These are phyloP conservation scores for Alisma plantagoaquatica DNA, from an alignment of 106 monocot genomes.

Conservation along the genomic window DNA sequence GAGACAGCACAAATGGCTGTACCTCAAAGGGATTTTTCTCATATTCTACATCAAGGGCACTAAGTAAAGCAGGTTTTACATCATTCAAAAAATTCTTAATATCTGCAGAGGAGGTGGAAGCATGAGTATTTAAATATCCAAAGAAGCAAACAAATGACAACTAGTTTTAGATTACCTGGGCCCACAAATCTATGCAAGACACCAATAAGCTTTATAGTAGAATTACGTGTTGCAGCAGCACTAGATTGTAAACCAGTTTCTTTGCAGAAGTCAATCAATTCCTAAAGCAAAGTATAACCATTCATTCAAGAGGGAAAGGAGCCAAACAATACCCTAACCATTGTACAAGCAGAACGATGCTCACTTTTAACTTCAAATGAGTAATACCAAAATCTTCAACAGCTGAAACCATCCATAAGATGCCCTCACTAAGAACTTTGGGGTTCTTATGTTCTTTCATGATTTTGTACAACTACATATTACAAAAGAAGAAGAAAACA, in stretches of 20 bases:
- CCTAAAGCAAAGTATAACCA: slow-evolving; percentile 34
- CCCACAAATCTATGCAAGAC: slow-evolving; percentile 89
- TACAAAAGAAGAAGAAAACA: slow-evolving; percentile 1
- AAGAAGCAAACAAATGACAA: background rate
- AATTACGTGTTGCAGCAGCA: slow-evolving; percentile 86
- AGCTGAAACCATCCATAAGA: slow-evolving; percentile 96
- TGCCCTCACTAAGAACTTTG: slow-evolving; percentile 96
- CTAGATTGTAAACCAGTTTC: slow-evolving; percentile 94
- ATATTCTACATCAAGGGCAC: slow-evolving; percentile 85
- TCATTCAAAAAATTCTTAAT: slow-evolving; percentile 88
- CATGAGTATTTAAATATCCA: background rate
- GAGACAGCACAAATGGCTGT: slow-evolving; percentile 3
- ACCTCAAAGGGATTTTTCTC: slow-evolving; percentile 99
- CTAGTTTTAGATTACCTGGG: slow-evolving; percentile 86
- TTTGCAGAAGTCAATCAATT: slow-evolving; percentile 97
- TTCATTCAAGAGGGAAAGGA: background rate
- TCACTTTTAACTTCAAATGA: slow-evolving; percentile 85
- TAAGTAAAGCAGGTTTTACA: slow-evolving; percentile 97
- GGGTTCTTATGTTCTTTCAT: slow-evolving; percentile 99
- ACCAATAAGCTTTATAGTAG: slow-evolving; percentile 96
- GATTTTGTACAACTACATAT: slow-evolving; percentile 80
- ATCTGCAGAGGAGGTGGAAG: slow-evolving; percentile 36
- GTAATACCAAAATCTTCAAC: slow-evolving; percentile 96
- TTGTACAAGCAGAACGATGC: background rate
- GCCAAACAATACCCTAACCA: too few relatives aligned